Conservation (phyloP, 768 basidiomycete genomes). For the Calocera viscosa region DNA sequence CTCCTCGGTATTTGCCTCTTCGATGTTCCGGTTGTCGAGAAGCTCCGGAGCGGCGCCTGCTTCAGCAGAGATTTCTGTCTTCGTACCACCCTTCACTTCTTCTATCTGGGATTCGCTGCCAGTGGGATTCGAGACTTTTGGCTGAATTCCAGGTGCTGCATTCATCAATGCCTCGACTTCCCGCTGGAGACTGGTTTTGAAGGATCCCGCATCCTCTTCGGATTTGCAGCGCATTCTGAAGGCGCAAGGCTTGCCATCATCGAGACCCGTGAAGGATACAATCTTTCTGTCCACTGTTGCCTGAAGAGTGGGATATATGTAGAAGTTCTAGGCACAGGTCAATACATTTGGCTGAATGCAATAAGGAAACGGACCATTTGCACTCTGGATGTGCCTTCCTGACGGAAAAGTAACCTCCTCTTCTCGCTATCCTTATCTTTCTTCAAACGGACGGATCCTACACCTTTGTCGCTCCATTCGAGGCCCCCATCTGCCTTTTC, state of each 20-base stretch:
- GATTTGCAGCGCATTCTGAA: neutral
- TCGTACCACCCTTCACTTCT: neutral
- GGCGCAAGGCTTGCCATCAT: neutral
- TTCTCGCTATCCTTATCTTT: neutral
- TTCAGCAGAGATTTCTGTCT: neutral
- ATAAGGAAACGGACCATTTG: neutral
- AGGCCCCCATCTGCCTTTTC: neutral
- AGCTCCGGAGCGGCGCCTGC: neutral
- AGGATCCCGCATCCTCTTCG: neutral
- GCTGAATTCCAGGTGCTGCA: neutral
- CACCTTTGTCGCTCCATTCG: neutral
- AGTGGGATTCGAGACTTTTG: neutral
- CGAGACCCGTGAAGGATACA: neutral
- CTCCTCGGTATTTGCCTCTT: neutral
- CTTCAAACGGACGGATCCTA: neutral
- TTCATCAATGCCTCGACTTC: neutral
- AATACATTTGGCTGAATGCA: neutral
- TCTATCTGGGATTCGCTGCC: neutral
- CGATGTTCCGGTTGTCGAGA: neutral
- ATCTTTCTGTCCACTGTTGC: neutral
- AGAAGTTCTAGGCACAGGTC: neutral
- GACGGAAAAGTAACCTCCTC: neutral
- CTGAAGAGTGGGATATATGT: neutral
- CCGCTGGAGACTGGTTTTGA: neutral
- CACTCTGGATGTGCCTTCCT: neutral